Percentiles rank a stretch among this genome's conserved stretches.
Evolutionary conservation across 331 rosid species (phyloP).

Genomic region (Quercus tomentella): DNA sequence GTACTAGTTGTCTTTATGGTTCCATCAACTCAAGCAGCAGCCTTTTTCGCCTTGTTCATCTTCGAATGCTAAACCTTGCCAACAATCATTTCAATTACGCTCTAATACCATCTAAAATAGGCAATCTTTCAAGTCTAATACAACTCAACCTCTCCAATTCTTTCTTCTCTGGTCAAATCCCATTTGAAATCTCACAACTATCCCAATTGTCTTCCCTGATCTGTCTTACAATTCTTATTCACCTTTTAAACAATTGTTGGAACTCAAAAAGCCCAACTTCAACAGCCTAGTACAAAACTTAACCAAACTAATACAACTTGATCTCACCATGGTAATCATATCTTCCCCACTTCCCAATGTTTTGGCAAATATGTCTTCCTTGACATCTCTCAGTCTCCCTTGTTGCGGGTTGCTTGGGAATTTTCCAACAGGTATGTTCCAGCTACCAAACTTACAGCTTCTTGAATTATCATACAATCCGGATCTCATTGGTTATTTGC

Average conservation of each 20-base stretch:
- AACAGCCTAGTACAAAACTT: background rate
- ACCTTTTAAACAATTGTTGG: background rate
- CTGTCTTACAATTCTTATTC: background rate
- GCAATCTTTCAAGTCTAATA: background rate
- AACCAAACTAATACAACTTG: background rate
- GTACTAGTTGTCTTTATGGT: slow-evolving; percentile 23
- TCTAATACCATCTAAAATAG: background rate
- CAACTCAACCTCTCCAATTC: background rate
- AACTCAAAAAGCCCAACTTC: background rate
- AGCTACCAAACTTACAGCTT: too few relatives aligned
- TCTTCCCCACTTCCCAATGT: too few relatives aligned
- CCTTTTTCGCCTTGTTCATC: slow-evolving; percentile 24
- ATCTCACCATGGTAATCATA: background rate
- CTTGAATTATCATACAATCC: too few relatives aligned
- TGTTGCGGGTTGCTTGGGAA: too few relatives aligned
- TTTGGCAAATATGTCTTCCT: too few relatives aligned
- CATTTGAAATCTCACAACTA: background rate
- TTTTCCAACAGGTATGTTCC: too few relatives aligned
- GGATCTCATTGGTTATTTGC: too few relatives aligned
- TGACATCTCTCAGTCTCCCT: too few relatives aligned
- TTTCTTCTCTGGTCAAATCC: background rate
- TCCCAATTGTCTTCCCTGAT: background rate
- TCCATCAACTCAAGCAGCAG: slow-evolving; percentile 26
- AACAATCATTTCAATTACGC: background rate
- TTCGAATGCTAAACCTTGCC: background rate